phyloP scores from a whole-genome alignment of 441 rosid species.

The Croton setiger region DNA sequence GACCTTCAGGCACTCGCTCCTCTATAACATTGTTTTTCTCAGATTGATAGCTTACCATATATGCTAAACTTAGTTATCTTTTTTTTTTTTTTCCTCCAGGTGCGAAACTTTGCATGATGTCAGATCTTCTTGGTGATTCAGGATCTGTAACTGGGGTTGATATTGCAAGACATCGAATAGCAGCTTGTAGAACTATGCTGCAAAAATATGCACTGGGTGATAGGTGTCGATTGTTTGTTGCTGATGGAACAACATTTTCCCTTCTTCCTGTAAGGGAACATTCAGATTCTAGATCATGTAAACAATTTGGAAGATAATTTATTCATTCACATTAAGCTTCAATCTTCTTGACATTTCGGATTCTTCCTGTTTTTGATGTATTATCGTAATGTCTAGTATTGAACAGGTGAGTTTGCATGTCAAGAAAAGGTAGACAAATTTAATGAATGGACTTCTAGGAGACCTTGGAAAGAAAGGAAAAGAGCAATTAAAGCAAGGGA shows the following conservation, averaged over 20 bases:
- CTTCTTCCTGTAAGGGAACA: constrained; percentile 41
- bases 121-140: constrained; percentile 62
- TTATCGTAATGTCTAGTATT: constrained; percentile 38
- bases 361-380: constrained; percentile 25
- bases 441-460: constrained; percentile 69
- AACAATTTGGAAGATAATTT: constrained; percentile 14
- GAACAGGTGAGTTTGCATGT: constrained; percentile 46
- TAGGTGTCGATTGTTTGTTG: constrained; percentile 73
- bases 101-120: constrained; percentile 90
- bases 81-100: constrained; percentile 41
- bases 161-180: constrained; percentile 79
- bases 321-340: constrained; percentile 11
- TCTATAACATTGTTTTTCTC: no score
- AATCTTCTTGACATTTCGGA: background rate
- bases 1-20: no score
- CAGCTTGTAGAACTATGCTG: constrained; percentile 85
- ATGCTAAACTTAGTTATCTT: background rate
- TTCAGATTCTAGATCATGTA: constrained; percentile 41
- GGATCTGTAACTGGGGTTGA: constrained; percentile 90
- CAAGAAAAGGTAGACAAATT: constrained; percentile 41
- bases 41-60: no score
- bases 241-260: constrained; percentile 75
- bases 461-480: constrained; percentile 90
- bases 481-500: constrained; percentile 46
- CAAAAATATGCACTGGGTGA: constrained; percentile 70